These are phyloP conservation scores for Fusarium oxysporum DNA, from an alignment of 2,329 filamentous ascomycete species.

Conservation along the genomic window DNA sequence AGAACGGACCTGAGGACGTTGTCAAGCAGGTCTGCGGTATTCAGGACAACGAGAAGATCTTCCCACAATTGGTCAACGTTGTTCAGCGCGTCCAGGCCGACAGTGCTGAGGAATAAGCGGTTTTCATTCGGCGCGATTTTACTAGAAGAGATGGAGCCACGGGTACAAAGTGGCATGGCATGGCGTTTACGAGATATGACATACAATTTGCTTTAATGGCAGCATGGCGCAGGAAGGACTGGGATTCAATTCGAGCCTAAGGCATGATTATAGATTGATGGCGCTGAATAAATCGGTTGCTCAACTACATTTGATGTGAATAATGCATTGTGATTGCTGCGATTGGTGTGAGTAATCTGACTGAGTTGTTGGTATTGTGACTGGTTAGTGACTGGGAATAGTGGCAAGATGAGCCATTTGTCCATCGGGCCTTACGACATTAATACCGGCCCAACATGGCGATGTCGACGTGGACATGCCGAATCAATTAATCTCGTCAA, in stretches of 20 bases:
- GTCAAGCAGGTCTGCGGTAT: slow-evolving; percentile 86
- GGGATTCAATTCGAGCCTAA: slow-evolving; percentile 19
- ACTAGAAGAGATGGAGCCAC: slow-evolving; percentile 28
- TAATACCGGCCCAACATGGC: background rate
- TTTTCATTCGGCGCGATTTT: background rate
- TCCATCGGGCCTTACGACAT: background rate
- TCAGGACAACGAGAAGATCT: slow-evolving; percentile 80
- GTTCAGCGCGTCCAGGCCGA: slow-evolving; percentile 87
- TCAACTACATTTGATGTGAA: background rate
- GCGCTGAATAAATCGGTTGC: slow-evolving; percentile 33
- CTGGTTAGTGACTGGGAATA: background rate
- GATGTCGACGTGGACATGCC: background rate
- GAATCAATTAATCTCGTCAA: background rate
- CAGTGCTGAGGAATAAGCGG: slow-evolving; percentile 58
- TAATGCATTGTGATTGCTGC: background rate
- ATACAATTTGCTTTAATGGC: slow-evolving; percentile 23
- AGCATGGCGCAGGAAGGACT: slow-evolving; percentile 45
- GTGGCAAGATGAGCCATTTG: slow-evolving; percentile 4
- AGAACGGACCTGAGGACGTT: slow-evolving; percentile 77
- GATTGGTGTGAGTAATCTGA: background rate
- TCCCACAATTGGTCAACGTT: slow-evolving; percentile 77
- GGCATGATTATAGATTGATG: slow-evolving; percentile 35
- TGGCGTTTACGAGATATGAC: slow-evolving; percentile 45
- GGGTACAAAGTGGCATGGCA: slow-evolving; percentile 24
- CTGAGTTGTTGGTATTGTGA: accelerated